A percentile compares a stretch with the other conserved stretches of the same genome.
Evolutionary conservation across 2,329 filamentous ascomycete species (phyloP).

Genomic region (Periconia digitata): DNA sequence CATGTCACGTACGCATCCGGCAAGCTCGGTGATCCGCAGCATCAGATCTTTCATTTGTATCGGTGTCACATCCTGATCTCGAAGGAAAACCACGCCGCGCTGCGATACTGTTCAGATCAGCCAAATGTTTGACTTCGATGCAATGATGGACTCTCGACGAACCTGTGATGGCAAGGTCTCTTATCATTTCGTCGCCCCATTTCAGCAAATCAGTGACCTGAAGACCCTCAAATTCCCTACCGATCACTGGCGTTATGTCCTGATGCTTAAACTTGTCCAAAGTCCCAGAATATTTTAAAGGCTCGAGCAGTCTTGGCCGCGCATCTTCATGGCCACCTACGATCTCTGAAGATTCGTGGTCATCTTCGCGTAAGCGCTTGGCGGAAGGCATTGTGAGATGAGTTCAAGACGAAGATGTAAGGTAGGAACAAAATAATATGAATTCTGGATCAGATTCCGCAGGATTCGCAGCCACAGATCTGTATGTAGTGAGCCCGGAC

Average conservation of each 20-base stretch:
- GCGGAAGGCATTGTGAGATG: slow-evolving; percentile 26
- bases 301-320: slow-evolving; percentile 22
- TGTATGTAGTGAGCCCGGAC: too few relatives aligned
- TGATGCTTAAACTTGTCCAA: slow-evolving; percentile 26
- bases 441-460: too few relatives aligned
- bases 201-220: slow-evolving; percentile 34
- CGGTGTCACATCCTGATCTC: slow-evolving; percentile 57
- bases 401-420: background rate
- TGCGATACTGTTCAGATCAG: slow-evolving; percentile 57
- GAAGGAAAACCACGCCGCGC: slow-evolving; percentile 71
- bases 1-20: slow-evolving; percentile 52
- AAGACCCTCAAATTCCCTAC: slow-evolving; percentile 49
- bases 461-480: background rate
- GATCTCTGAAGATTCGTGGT: slow-evolving; percentile 9
- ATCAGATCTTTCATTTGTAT: slow-evolving; percentile 67
- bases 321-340: slow-evolving; percentile 25
- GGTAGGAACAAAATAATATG: too few relatives aligned
- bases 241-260: slow-evolving; percentile 56
- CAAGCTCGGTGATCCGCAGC: slow-evolving; percentile 60
- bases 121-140: background rate
- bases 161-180: slow-evolving; percentile 61
- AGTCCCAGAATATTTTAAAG: slow-evolving; percentile 26
- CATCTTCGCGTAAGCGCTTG: slow-evolving; percentile 14
- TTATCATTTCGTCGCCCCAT: slow-evolving; percentile 39
- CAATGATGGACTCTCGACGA: slow-evolving; percentile 1